Evolutionary conservation across 108 stramenopile genomes (phyloP).

Genomic region (Nitzschia putrida): DNA sequence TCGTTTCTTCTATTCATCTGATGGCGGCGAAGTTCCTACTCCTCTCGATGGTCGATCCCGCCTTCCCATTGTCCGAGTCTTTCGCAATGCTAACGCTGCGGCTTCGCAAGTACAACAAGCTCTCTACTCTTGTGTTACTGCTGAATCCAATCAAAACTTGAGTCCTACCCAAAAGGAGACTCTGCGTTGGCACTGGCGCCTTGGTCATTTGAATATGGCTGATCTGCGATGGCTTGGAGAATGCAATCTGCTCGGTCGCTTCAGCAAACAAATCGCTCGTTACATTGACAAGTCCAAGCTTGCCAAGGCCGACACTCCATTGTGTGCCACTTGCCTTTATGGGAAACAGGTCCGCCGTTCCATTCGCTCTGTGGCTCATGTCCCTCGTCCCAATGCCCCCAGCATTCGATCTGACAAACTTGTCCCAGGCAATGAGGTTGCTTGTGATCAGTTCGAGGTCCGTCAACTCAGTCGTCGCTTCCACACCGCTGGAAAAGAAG

Average conservation of each 20-base stretch:
- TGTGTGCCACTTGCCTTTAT: conserved; percentile 31
- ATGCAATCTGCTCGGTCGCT: background rate
- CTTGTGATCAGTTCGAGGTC: conserved; percentile 44
- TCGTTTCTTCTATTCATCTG: background rate
- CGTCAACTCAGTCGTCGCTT: conserved; percentile 34
- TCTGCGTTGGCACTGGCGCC: conserved; percentile 33
- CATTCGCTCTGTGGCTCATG: background rate
- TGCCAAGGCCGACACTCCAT: conserved; percentile 6
- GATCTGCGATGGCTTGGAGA: conserved; percentile 1
- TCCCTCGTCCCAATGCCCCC: background rate
- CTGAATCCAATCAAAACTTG: conserved; percentile 45
- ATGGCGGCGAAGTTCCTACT: background rate
- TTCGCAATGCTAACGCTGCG: background rate
- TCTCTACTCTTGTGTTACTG: conserved; percentile 1
- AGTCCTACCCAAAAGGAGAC: conserved; percentile 38
- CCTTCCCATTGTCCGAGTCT: background rate
- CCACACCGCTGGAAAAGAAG: conserved; percentile 36
- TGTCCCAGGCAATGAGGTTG: conserved; percentile 38
- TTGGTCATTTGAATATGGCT: conserved; percentile 26
- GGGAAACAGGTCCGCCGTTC: conserved; percentile 10
- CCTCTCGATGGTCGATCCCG: background rate
- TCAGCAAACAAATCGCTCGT: background rate
- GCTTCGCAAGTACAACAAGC: background rate
- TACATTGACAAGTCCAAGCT: too few species aligned
- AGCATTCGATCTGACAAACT: background rate